These are phyloP conservation scores for Gynandropsis gynandra DNA, from an alignment of 345 rosid genomes.

Conservation along the genomic window DNA sequence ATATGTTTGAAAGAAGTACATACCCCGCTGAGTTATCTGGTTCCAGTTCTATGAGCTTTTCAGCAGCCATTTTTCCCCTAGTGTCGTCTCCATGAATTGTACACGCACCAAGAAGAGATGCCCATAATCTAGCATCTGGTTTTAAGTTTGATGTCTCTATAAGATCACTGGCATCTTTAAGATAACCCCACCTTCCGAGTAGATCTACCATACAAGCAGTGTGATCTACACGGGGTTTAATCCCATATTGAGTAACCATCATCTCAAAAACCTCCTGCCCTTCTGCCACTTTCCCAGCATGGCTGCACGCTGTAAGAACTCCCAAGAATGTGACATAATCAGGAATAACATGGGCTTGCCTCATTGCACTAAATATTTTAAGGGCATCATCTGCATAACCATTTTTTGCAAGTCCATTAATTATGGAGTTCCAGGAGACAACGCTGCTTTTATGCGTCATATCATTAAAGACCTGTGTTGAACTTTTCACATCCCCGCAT, in stretches of 20 bases:
- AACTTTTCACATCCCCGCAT: conserved; percentile 74
- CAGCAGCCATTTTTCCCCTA: conserved; percentile 60
- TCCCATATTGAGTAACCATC: conserved; percentile 53
- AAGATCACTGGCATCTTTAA: conserved; percentile 74
- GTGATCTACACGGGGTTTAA: conserved; percentile 68
- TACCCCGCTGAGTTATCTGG: conserved; percentile 75
- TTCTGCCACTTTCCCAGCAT: conserved; percentile 72
- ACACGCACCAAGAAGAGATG: conserved; percentile 84
- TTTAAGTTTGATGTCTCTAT: conserved; percentile 44
- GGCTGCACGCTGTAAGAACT: conserved; percentile 89
- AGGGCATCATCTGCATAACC: conserved; percentile 85
- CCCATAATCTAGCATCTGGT: conserved; percentile 78
- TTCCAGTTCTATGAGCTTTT: conserved; percentile 66
- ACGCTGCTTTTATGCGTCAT: conserved; percentile 44
- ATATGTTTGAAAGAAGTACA: conserved; percentile 77
- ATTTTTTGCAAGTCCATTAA: conserved; percentile 85
- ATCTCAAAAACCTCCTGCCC: conserved; percentile 57
- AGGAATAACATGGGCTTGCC: conserved; percentile 44
- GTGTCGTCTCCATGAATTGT: conserved; percentile 75
- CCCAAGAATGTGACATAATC: conserved; percentile 92
- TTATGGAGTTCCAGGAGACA: conserved; percentile 87
- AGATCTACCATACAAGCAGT: conserved; percentile 93
- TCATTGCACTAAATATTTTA: conserved; percentile 51
- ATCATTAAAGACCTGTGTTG: conserved; percentile 55
- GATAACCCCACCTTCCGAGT: conserved; percentile 84